Evolutionary conservation across 352 stramenopile species (phyloP), one percentile per base, ranked within the genome.

Genomic region (Phytophthora pluvialis): DNA sequence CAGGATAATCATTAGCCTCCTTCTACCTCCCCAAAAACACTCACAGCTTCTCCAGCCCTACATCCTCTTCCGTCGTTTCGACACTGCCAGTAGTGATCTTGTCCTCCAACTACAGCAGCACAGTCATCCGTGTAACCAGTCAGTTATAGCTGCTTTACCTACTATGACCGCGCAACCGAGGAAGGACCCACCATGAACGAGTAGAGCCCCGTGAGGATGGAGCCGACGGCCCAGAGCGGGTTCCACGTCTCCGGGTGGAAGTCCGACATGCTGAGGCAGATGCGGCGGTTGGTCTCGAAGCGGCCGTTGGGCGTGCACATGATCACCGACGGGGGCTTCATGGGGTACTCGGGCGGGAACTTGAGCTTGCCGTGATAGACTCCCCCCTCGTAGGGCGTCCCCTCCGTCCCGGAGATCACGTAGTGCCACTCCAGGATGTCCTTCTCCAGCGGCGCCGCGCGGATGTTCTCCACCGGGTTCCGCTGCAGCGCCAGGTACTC

Each of bases 381-480:
- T 3, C 93, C 93, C 39, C 91, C 91, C 52, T 95, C 91, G 65
- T 97, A 98, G 16, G 82, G 81, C 52, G 82, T 78, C 36, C 67
- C 82, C 4, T 72, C 48, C 12, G 85, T 94, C 32, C 86, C 86
- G 21, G 70, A 79, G 67, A 99, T 94, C 11, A 99, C 93, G 72
- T 98, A 99, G 72, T 98, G 93, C 92, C 96, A 98, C 78, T 98
- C 93, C 11, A 98, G 80, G 53, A 99, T 98, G 70, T 98, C 98
- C 29, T 72, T 81, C 67, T 98, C 92, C 46, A 97, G 75, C 29
- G 95, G 94, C 35, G 89, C 74, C 13, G 94, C 91, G 43, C 85
- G 79, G 52, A 98, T 98, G 75, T 97, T 96, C 44, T 91, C 84
- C 56, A 92, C 83, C 25, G 95, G 94, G 64, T 96, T 97, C 59